Percentiles rank a stretch among this genome's conserved stretches.
Conservation (phyloP, 768 basidiomycete species). For the Xanthoconium purpureum region DNA sequence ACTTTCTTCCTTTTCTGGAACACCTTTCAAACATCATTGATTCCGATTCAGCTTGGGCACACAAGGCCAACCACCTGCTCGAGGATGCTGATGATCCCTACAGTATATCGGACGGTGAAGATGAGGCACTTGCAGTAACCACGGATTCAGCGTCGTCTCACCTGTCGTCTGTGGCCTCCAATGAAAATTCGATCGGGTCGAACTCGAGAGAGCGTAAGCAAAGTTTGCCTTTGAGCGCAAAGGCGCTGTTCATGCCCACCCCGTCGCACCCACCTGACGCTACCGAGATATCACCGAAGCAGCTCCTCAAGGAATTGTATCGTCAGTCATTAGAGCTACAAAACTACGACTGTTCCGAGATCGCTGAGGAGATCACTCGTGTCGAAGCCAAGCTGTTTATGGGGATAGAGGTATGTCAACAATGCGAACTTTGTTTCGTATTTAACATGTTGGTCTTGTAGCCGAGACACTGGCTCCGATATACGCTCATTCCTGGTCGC, state of each 20-base stretch:
- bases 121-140: constrained; percentile 32
- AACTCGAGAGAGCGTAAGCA: constrained; percentile 60
- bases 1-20: constrained; percentile 79
- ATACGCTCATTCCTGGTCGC: constrained; percentile 66
- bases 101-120: constrained; percentile 53
- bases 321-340: constrained; percentile 57
- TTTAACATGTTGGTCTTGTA: constrained; percentile 29
- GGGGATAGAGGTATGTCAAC: constrained; percentile 62
- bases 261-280: constrained; percentile 30
- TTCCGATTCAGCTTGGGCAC: constrained; percentile 70
- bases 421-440: not conserved
- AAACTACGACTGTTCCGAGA: constrained; percentile 54
- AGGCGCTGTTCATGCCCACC: constrained; percentile 41
- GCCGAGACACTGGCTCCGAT: constrained; percentile 87
- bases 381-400: constrained; percentile 67
- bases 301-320: constrained; percentile 61
- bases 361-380: constrained; percentile 86
- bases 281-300: constrained; percentile 47
- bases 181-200: constrained; percentile 24
- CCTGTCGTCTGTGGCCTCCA: constrained; percentile 19
- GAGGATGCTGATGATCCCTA: constrained; percentile 65
- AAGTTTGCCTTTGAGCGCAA: constrained; percentile 56
- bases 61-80: constrained; percentile 55
- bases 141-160: constrained; percentile 33
- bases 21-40: constrained; percentile 61